A percentile compares a stretch with the other conserved stretches of the same genome.
Conservation (phyloP, 768 basidiomycete genomes). For the Cyathus striatus region DNA sequence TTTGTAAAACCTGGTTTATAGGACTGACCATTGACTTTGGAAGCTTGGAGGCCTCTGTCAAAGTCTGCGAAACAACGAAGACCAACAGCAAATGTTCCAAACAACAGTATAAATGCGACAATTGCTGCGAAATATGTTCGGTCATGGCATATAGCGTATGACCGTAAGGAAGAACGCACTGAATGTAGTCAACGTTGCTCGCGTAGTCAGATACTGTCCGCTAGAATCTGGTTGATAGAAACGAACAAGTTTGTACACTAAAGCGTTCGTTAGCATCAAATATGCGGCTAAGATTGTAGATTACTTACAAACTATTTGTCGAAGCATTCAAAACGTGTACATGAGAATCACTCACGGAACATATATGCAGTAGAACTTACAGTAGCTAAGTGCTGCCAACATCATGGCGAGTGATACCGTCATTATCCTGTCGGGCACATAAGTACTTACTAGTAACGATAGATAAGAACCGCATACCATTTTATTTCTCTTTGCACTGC, state of each 20-base stretch:
- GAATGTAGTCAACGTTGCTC: constrained; percentile 76
- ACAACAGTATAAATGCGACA: constrained; percentile 67
- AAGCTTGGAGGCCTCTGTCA: constrained; percentile 67
- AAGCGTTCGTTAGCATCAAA: no score
- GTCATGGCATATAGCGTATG: background rate
- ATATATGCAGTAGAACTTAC: constrained; percentile 43
- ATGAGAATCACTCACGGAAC: background rate
- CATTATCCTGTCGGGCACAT: constrained; percentile 53
- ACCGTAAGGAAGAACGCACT: constrained; percentile 36
- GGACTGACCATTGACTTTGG: constrained; percentile 73
- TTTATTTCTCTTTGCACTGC: constrained; percentile 81
- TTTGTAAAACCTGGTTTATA: background rate
- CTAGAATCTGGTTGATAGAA: constrained; percentile 65
- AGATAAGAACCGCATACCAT: constrained; percentile 39
- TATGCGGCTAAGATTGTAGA: no score
- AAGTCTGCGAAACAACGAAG: constrained; percentile 80
- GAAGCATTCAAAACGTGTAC: background rate
- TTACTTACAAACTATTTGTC: background rate
- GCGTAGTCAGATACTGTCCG: constrained; percentile 60
- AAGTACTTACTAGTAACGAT: constrained; percentile 2
- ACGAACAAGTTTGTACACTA: constrained; percentile 83
- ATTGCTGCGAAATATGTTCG: constrained; percentile 43
- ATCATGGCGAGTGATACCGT: constrained; percentile 65
- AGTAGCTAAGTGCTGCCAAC: constrained; percentile 73
- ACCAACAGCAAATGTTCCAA: constrained; percentile 72